Conservation (phyloP, 345 rosid species). For the Iberis pinnata region DNA sequence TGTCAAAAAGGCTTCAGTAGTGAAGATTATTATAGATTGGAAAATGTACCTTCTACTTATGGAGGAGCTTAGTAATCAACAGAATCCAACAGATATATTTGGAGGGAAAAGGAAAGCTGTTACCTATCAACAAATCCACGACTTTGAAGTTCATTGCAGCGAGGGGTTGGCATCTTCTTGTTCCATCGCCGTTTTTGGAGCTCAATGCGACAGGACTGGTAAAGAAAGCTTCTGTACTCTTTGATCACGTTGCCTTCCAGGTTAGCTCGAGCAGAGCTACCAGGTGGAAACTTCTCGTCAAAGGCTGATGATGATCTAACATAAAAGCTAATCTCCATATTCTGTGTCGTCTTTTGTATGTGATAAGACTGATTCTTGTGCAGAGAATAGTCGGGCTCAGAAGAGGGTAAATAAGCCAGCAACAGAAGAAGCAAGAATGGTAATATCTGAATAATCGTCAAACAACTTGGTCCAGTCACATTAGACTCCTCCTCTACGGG, state of each 20-base stretch:
- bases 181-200: conserved; percentile 71
- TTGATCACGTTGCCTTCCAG: conserved; percentile 61
- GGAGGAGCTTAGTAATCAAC: conserved; percentile 5
- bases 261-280: conserved; percentile 56
- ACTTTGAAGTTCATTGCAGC: conserved; percentile 59
- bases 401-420: conserved; percentile 66
- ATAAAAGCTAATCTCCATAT: conserved; percentile 58
- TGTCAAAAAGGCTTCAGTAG: neutral
- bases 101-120: conserved; percentile 1
- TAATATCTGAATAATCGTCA: conserved; percentile 57
- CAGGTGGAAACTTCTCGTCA: conserved; percentile 58
- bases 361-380: conserved; percentile 53
- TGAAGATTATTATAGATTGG: neutral
- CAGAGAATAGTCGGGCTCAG: conserved; percentile 74
- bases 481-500: conserved; percentile 41
- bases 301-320: conserved; percentile 59
- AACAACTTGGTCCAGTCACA: conserved; percentile 43
- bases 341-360: conserved; percentile 57
- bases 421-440: conserved; percentile 65
- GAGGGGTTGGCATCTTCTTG: conserved; percentile 66
- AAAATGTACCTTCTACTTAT: neutral
- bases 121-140: conserved; percentile 60
- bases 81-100: conserved; percentile 1
- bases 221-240: conserved; percentile 57
- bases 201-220: conserved; percentile 69